Evolutionary conservation across 768 basidiomycete species (phyloP), one percentile per base, ranked within the genome.

Genomic region (Cyathus striatus): DNA sequence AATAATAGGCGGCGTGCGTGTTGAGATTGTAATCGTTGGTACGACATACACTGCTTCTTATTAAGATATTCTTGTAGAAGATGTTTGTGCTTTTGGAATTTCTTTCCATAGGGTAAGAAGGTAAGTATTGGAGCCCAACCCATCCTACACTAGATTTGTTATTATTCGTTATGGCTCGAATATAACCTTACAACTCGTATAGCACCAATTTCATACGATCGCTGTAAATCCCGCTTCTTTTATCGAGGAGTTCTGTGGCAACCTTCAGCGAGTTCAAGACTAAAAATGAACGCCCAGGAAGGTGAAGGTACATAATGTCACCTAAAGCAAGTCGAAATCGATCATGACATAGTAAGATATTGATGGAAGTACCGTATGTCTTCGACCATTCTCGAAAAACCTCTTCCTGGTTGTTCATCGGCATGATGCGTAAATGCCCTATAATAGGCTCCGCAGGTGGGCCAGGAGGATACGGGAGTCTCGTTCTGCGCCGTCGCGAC

Each of bases 171-270:
- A 14, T 10, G 10, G 35, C n/a, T 37, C 27, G 33, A 32, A 12
- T 21, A 24, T 16, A 20, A 4, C 34, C 43, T 12, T 6, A 51
- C 47, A 46, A 23, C 41, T 47, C 46, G 24, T 30, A 36, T 50
- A 12, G 38, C 13, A 51, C 36, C 21, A 49, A 27, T 13, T 48
- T 42, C 5, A 49, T 65, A 24, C 72, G 62, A 45, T 70, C 67
- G 7, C 73, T 76, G 45, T 75, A 75, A 18, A 61, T 56, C 14
- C 66, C 55, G 7, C 69, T 71, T 33, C 70, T 65, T 48, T 68
- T 71, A 25, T 75, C 71, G 34, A 75, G 57, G 46, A 75, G 60
- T 21, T 75, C 73, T 22, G 61, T 49, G 3, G 66, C 59, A n/a
- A 51, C 45, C 12, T 63, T 51, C 12, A 42, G 40, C 1, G 54